Conservation (phyloP, 1,139 yeast species). For the Scheffersomyces quercinus region DNA sequence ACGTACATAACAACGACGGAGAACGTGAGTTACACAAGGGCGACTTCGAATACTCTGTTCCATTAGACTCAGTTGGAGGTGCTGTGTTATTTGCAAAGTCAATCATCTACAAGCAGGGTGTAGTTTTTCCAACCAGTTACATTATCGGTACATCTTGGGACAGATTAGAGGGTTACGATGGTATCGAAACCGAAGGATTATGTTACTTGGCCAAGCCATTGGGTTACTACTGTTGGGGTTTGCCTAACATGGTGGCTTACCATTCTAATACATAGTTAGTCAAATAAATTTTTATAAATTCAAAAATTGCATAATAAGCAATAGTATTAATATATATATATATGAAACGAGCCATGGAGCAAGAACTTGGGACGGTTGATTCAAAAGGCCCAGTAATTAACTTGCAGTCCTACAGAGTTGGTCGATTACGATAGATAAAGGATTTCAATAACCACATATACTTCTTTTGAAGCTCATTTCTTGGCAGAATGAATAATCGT, state of each 20-base stretch:
- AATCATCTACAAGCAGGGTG: slow-evolving; percentile 44
- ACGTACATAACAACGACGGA: slow-evolving; percentile 17
- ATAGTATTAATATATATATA: too few species aligned
- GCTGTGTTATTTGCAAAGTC: slow-evolving; percentile 46
- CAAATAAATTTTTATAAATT: not conserved
- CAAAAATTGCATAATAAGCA: not conserved
- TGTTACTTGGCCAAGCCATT: slow-evolving; percentile 47
- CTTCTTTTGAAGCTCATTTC: too few species aligned
- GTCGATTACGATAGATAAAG: too few species aligned
- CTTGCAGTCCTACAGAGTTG: too few species aligned
- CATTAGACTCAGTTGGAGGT: slow-evolving; percentile 52
- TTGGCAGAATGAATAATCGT: too few species aligned
- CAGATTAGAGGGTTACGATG: slow-evolving; percentile 51
- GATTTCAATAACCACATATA: too few species aligned
- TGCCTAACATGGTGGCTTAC: slow-evolving; percentile 39
- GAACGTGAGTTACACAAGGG: slow-evolving; percentile 13
- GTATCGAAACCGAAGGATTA: slow-evolving; percentile 54
- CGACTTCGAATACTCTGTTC: slow-evolving; percentile 20
- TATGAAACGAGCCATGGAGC: too few species aligned
- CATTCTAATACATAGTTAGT: slow-evolving; percentile 5
- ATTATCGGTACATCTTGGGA: slow-evolving; percentile 51
- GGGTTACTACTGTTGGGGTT: slow-evolving; percentile 47
- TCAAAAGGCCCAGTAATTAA: too few species aligned
- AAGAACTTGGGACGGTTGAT: too few species aligned
- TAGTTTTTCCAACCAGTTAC: slow-evolving; percentile 46